Evolutionary conservation across 208 protist species (phyloP), one percentile per base, ranked within the genome.

Genomic region (Leishmania major): DNA sequence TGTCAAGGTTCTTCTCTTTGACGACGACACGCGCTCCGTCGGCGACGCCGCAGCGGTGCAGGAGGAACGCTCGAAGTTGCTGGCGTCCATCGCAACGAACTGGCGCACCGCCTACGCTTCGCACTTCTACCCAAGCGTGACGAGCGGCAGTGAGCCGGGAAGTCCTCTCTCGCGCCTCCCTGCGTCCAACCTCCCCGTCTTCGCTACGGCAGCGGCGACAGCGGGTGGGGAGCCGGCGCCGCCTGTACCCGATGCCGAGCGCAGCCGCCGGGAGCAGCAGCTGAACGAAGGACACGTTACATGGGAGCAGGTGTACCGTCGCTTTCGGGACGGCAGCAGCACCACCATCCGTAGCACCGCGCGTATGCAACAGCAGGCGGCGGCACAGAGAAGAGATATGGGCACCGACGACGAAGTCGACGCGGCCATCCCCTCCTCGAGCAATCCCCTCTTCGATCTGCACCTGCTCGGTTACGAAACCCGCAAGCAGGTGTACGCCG

Each of bases 101-200:
- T 86, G 82, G 82, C 77, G 82, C 37, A 66, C 75, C 64, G 82
- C 82, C 78, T 86, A 82, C 77, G 70, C 82, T 17, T 74, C 79
- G 5, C 77, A 86, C 62, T 79, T 86, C 35, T 82, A 86, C 66
- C 78, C 74, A 40, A 64, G 59, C 0, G 53, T 43, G n/a, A 77
- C 82, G 5, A 77, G 80, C 62, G 82, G 78, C 31, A 76, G 70
- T 55, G 82, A 82, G 53, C 40, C 47, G 4, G 53, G 19, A 43
- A 66, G 13, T 22, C n/a, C 37, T 60, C 75, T 51, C 28, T 17
- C 8, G 55, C 75, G 13, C 59, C 2, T 37, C 31, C 28, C 77
- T 37, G 45, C 64, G 17, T 51, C 64, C 15, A n/a, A 4, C 45
- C 55, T 11, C 0, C 70, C 45, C 40, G 28, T 8, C 17, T 53